Base-by-base conservation (phyloP, 257 asterid species). In the Jacaranda copaia region DNA sequence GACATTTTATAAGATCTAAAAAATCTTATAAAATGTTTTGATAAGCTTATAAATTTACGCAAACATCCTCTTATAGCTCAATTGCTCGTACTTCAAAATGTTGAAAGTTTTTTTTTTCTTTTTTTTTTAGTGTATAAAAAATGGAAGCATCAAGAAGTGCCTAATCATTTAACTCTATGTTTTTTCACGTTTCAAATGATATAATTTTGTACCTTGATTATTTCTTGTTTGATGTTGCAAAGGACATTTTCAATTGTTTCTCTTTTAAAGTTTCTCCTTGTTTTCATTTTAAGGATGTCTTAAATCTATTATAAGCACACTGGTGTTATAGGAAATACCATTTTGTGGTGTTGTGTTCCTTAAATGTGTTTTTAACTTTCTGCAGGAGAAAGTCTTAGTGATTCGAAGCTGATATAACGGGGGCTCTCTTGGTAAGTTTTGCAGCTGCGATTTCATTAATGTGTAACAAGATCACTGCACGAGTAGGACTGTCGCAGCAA, bases 371-470 rank as follows among this genome's bases (percentile, higher is more conserved):
- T 9, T 16, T 6, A 72, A 36, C 67, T 51, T 66, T 74, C 59
- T 81, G 84, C 89, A 89, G 93, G 93, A 89, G 77, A 89, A 87
- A 68, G 77, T 82, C 68, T 72, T 91, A 48, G 56, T 81, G 13
- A 40, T 79, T 7, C n/a, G 78, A 56, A 73, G 49, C 61, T 58
- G 73, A 60, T 58, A 40, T 40, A 7, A 40, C 45, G 3, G 45
- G 45, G 38, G 42, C 45, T 4, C 42, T 58, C 65, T 58, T 58
- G 32, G 64, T 19, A 16, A n/a, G 6, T 7, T 55, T 18, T 15
- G 19, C 5, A 12, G 12, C 19, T 12, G 14, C 14, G 58, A 52
- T 52, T 40, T 16, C 61, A 16, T 56, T 56, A 16, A 1, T 56
- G 36, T 10, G 11, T 56, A 56, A 56, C 35, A 3, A 56, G 19